Base-by-base conservation (phyloP, 768 basidiomycete genomes). In the Mycena rebaudengoi region DNA sequence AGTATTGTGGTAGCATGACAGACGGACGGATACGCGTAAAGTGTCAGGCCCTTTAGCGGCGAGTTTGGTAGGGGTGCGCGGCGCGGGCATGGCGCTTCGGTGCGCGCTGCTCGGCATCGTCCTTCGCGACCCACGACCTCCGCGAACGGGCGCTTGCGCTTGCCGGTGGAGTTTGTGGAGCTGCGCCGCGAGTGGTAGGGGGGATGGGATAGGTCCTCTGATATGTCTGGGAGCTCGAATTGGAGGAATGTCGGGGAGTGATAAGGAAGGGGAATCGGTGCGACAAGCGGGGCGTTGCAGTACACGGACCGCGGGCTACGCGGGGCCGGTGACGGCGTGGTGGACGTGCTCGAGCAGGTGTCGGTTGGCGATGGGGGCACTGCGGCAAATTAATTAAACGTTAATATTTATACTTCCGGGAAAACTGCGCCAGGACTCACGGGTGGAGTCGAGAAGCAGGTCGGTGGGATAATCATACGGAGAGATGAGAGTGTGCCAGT, bases 231-330 rank as follows among this genome's bases (percentile, higher is more conserved):
- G 23, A 83, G 77, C 58, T 88, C 86, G 72, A 88, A 90, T 55
- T 89, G 86, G 57, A 91, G 85, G 73, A 90, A 89, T 0, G 84
- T 85, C 26, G 89, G 89, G 11, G 88, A 88, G 57, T 88, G 87
- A 75, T 87, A 90, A 2, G 89, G 90, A 35, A 90, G 84, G 0
- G 89, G 89, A 25, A 85, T 85, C 13, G 90, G 89, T 0, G 88
- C 89, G 64, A 90, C 76, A 57, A 91, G 80, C n/a, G 89, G 89
- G 2, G 87, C 86, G 64, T 88, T 84, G 78, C 87, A 89, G n/a
- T n/a, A n/a, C 21, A 89, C 80, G 75, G 88, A 83, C 62, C 85
- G 82, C 43, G 83, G 65, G 11, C 76, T 73, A 43, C 67, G 76
- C 43, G 74, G 72, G 41, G 70, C 66, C 29, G 67, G 70, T 39